Percentiles rank a stretch among this genome's conserved stretches.
These are phyloP conservation scores for Lasiosphaeriaceae sp. DNA, from an alignment of 495 filamentous ascomycete genomes.

Conservation along the genomic window DNA sequence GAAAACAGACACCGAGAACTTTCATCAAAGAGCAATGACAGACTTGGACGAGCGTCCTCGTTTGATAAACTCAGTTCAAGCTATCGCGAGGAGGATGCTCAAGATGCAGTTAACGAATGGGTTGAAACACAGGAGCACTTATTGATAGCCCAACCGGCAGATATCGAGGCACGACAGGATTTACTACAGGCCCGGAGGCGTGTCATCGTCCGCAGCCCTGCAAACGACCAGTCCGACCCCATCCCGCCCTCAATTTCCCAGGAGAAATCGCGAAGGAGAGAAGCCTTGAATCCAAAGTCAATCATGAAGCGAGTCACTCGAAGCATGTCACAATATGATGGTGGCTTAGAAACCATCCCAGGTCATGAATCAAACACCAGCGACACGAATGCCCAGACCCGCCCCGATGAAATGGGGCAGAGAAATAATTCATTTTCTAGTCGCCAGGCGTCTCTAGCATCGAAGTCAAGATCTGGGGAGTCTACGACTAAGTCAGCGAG, in stretches of 20 bases:
- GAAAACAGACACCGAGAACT: background rate
- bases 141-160: too few species aligned
- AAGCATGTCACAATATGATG: constrained; percentile 7
- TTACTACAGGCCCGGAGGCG: constrained; percentile 22
- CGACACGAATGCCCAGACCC: background rate
- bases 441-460: too few species aligned
- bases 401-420: too few species aligned
- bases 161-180: background rate
- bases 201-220: constrained; percentile 37
- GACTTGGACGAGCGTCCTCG: background rate
- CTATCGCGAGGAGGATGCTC: too few species aligned
- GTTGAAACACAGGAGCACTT: too few species aligned
- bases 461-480: too few species aligned
- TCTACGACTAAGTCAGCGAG: too few species aligned
- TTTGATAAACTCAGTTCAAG: too few species aligned
- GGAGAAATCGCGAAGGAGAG: constrained; percentile 35
- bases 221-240: constrained; percentile 16
- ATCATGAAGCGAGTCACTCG: constrained; percentile 35
- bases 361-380: background rate
- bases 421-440: too few species aligned
- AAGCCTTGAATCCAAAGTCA: constrained; percentile 24
- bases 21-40: background rate
- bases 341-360: background rate
- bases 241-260: constrained; percentile 33
- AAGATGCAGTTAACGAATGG: too few species aligned